phyloP scores from a whole-genome alignment of 306 rosid genomes.

The Pyrus bretschneideri region DNA sequence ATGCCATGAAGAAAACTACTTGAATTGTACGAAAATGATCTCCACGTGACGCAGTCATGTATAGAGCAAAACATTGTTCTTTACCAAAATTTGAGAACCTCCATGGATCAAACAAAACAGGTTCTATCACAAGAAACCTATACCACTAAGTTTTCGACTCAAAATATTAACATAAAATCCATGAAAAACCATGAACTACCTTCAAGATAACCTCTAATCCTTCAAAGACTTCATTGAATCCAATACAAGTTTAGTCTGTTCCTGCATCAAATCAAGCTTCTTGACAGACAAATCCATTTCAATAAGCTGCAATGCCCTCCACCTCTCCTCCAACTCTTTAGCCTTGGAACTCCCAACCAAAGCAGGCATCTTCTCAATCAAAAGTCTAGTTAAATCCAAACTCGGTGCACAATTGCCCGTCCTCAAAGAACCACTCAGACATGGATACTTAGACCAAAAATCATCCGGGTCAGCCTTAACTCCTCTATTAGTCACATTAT shows the following conservation, averaged over 20 bases:
- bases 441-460: slow-evolving; percentile 16
- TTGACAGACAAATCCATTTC: slow-evolving; percentile 26
- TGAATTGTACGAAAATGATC: background rate
- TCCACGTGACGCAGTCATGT: background rate
- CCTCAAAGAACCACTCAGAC: slow-evolving; percentile 16
- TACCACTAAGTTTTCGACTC: background rate
- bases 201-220: slow-evolving; percentile 3
- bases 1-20: background rate
- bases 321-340: slow-evolving; percentile 29
- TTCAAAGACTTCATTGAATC: slow-evolving; percentile 15
- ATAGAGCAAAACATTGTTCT: background rate
- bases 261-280: slow-evolving; percentile 26
- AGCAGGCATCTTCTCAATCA: slow-evolving; percentile 18
- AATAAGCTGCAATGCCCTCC: slow-evolving; percentile 26
- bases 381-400: background rate
- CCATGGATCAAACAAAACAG: background rate
- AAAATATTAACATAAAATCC: slow-evolving; percentile 3
- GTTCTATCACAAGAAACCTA: background rate
- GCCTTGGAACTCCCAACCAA: slow-evolving; percentile 22
- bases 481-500: slow-evolving; percentile 3
- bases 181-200: background rate
- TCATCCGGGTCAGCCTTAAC: slow-evolving; percentile 12
- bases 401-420: background rate
- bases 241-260: slow-evolving; percentile 21
- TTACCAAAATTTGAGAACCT: background rate